phyloP scores from a whole-genome alignment of 31 red algal species.

The Endocladia muricata region DNA sequence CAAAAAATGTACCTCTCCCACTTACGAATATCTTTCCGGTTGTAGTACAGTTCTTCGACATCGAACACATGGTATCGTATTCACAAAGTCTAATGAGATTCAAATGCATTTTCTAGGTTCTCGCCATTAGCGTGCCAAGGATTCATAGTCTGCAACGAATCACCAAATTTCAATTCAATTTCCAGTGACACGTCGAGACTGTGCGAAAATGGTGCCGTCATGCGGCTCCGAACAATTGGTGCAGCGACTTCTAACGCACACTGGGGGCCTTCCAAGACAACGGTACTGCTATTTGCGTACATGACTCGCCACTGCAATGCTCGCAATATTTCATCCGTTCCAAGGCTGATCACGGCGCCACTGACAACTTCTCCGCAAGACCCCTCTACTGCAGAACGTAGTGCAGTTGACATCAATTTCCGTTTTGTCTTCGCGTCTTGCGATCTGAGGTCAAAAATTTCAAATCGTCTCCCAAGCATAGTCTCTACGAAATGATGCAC shows the following conservation, averaged over 20 bases:
- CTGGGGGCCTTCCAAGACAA: constrained; percentile 25
- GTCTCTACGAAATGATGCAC: constrained; percentile 11
- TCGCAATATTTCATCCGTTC: not conserved
- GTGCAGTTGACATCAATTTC: not conserved
- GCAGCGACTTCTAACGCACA: constrained; percentile 2
- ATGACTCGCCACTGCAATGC: constrained; percentile 22
- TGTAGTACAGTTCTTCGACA: too few species aligned
- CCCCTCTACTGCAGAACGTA: constrained; percentile 1
- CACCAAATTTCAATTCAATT: not conserved
- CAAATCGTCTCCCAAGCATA: not conserved
- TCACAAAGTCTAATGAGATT: too few species aligned
- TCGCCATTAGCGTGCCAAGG: too few species aligned
- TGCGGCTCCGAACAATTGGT: not conserved
- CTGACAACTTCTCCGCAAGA: constrained; percentile 13
- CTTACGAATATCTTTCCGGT: too few species aligned
- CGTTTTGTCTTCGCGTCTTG: not conserved
- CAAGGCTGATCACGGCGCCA: not conserved
- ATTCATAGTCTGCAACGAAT: too few species aligned
- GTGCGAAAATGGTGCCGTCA: not conserved
- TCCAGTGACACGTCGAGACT: not conserved
- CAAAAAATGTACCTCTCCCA: too few species aligned
- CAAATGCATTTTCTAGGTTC: too few species aligned
- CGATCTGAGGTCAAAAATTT: not conserved
- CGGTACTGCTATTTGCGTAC: not conserved
- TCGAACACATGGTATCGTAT: too few species aligned